Base-by-base conservation (phyloP, 805 yeast species). In the Saccharomycopsis fermentans region DNA sequence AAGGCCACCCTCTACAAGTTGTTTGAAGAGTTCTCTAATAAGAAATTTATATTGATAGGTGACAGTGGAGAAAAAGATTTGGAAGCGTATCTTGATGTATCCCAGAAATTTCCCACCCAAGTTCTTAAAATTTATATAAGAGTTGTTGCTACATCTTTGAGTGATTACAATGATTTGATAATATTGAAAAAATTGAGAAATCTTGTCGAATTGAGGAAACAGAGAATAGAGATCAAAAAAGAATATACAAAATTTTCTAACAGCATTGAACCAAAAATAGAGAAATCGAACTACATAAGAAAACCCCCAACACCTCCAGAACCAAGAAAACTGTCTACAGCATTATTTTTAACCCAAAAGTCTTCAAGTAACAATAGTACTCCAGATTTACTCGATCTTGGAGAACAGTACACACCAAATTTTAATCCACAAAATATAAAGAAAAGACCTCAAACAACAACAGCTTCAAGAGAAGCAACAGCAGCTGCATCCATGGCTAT, bases 51-150 rank as follows among this genome's bases (percentile, higher is more conserved):
- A 26, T 73, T 96, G 55, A 79, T 94, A 16, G 99, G 99, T 35
- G 99, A 94, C 69, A 86, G 97, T 1, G 98, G 98, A 1, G 99
- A 94, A 68, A 86, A 85, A 63, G 99, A 94, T 72, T 73, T 92
- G 50, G 99, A 95, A 67, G 96, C 97, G 0, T 94, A 94, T 68
- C 77, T 82, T 5, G 84, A 84, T 29, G 72, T 90, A 36, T 87
- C 95, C 0, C 71, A 74, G 43, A 63, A 68, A 35, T 81, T 73
- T 65, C 96, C 96, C 0, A 71, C 74, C 3, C 85, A 82, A 62
- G 75, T 94, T 0, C 63, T 79, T 24, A 95, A 86, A 0, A 88
- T 94, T 4, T 91, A 82, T 68, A 87, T 94, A 37, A 74, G 98
- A 48, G 87, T 87, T 54, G 87, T 95, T 5, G 78, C 79, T 11